Conservation (phyloP, 2,329 filamentous ascomycete genomes). For the Cladosporium sp. region DNA sequence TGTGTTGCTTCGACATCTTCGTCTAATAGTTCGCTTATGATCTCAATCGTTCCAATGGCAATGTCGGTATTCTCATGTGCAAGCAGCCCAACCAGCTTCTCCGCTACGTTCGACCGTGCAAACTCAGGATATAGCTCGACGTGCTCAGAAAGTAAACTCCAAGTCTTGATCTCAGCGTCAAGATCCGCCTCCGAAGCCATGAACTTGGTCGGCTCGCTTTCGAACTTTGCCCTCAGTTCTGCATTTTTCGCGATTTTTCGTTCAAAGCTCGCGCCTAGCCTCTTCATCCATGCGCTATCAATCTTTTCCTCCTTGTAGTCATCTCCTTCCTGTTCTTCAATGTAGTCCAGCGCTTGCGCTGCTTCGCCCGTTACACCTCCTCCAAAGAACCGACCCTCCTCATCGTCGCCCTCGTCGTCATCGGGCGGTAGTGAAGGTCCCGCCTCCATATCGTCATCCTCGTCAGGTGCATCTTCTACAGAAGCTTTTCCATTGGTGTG, state of each 20-base stretch:
- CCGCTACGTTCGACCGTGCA: slow-evolving; percentile 63
- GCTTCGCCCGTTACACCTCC: slow-evolving; percentile 80
- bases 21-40: slow-evolving; percentile 85
- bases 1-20: slow-evolving; percentile 82
- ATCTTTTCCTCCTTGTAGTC: slow-evolving; percentile 64
- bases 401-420: slow-evolving; percentile 62
- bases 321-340: slow-evolving; percentile 62
- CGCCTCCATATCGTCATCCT: slow-evolving; percentile 42
- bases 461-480: slow-evolving; percentile 50
- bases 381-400: slow-evolving; percentile 93
- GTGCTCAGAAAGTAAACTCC: slow-evolving; percentile 84
- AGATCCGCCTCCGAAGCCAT: slow-evolving; percentile 84
- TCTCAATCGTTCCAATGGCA: slow-evolving; percentile 83
- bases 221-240: slow-evolving; percentile 79
- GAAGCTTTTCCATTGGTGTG: slow-evolving; percentile 39
- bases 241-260: slow-evolving; percentile 87
- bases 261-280: slow-evolving; percentile 77
- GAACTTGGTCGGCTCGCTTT: slow-evolving; percentile 73
- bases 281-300: slow-evolving; percentile 77
- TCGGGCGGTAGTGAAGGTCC: slow-evolving; percentile 38
- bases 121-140: slow-evolving; percentile 78
- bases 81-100: slow-evolving; percentile 73
- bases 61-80: slow-evolving; percentile 97
- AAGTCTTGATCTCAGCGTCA: slow-evolving; percentile 77
- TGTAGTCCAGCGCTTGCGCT: slow-evolving; percentile 78